phyloP scores from a whole-genome alignment of 805 yeast species.

The Brettanomyces sp. region DNA sequence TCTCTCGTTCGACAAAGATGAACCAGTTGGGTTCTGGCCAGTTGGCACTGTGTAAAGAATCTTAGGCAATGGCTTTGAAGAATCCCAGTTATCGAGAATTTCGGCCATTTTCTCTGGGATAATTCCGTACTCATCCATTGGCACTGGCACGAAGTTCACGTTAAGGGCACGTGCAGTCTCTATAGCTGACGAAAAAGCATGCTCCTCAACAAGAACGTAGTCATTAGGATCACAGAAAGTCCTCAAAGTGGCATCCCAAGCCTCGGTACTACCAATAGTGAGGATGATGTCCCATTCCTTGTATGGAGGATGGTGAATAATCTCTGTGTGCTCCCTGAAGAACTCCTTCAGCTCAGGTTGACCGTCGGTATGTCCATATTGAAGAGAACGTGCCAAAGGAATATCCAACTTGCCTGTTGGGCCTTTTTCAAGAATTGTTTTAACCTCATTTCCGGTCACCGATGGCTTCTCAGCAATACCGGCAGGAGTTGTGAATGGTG shows the following conservation, averaged over 20 bases:
- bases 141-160: constrained; percentile 53
- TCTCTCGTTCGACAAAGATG: constrained; percentile 68
- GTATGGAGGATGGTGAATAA: constrained; percentile 42
- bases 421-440: constrained; percentile 29
- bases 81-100: constrained; percentile 52
- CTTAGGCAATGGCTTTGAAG: constrained; percentile 58
- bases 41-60: constrained; percentile 86
- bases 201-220: constrained; percentile 65
- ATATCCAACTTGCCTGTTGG: constrained; percentile 45
- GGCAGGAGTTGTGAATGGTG: constrained; percentile 51
- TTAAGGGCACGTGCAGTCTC: constrained; percentile 59
- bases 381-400: constrained; percentile 78
- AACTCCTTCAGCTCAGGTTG: constrained; percentile 60
- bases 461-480: constrained; percentile 65
- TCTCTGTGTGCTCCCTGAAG: constrained; percentile 65
- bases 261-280: constrained; percentile 83
- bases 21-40: constrained; percentile 98
- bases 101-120: constrained; percentile 48
- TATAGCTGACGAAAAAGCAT: constrained; percentile 65
- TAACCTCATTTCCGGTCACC: constrained; percentile 28
- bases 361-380: constrained; percentile 84
- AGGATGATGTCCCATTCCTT: constrained; percentile 66
- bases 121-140: constrained; percentile 58
- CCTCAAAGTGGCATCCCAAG: constrained; percentile 79
- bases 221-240: constrained; percentile 52